A percentile compares a stretch with the other conserved stretches of the same genome.
phyloP scores from a whole-genome alignment of 305 asterid genomes.

The Fraxinus albicans region DNA sequence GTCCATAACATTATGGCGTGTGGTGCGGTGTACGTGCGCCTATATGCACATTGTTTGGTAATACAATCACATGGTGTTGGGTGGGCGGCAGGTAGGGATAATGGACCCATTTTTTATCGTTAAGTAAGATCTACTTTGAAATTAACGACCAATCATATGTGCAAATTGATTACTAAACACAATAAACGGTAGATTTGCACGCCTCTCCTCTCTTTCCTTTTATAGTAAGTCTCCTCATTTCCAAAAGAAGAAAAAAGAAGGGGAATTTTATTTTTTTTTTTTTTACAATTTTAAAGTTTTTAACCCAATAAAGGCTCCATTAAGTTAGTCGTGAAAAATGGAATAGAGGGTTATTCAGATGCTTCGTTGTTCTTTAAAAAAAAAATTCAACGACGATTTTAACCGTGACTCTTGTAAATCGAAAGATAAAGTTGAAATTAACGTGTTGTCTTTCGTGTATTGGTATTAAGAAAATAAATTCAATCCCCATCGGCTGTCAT shows the following conservation, averaged over 20 bases:
- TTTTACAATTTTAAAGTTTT: too few species aligned
- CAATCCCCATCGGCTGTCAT: not conserved
- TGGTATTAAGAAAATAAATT: too few species aligned
- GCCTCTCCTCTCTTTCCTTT: not conserved
- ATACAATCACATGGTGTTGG: conserved; percentile 39
- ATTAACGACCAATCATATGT: conserved; percentile 18
- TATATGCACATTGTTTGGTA: not conserved
- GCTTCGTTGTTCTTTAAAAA: too few species aligned
- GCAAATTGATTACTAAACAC: not conserved
- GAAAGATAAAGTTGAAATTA: not conserved
- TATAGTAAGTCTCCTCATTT: not conserved
- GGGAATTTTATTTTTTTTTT: not conserved
- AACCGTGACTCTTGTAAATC: not conserved
- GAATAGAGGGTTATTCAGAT: too few species aligned
- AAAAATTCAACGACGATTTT: not conserved
- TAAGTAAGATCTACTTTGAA: conserved; percentile 32
- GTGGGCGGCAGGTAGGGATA: conserved; percentile 32
- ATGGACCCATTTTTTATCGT: conserved; percentile 23
- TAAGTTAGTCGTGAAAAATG: not conserved
- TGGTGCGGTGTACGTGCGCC: not conserved
- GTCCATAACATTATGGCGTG: not conserved
- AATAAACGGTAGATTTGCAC: not conserved
- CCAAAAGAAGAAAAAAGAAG: not conserved
- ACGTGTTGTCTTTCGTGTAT: not conserved
- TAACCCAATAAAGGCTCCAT: not conserved